Evolutionary conservation across 2,329 filamentous ascomycete genomes (phyloP).

Genomic region (Incumbomyces delicatus): DNA sequence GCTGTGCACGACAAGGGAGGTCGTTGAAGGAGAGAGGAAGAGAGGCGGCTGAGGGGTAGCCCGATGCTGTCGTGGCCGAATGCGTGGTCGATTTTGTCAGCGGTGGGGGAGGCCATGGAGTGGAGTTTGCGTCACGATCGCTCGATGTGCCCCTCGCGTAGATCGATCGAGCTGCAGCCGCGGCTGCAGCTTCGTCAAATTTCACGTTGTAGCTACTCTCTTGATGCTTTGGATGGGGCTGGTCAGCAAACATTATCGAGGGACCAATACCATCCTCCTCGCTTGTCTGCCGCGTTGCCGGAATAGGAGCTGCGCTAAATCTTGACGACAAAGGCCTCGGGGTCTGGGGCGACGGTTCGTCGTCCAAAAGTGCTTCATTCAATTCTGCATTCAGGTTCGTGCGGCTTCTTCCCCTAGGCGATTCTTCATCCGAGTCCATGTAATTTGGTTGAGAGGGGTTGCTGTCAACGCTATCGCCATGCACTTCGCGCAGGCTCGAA

Average conservation of each 20-base stretch:
- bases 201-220: constrained; percentile 5
- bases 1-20: constrained; percentile 71
- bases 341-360: not conserved
- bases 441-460: not conserved
- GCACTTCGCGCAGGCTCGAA: not conserved
- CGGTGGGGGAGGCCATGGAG: not conserved
- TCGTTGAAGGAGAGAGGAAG: constrained; percentile 76
- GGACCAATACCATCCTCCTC: constrained; percentile 55
- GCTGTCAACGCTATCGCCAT: not conserved
- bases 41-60: constrained; percentile 49
- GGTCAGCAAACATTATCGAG: constrained; percentile 64
- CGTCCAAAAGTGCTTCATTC: too few species aligned
- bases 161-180: constrained; percentile 26
- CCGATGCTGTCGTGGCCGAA: constrained; percentile 26
- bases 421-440: not conserved
- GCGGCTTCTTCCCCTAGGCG: not conserved
- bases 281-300: constrained; percentile 54
- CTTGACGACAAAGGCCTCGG: constrained; percentile 45
- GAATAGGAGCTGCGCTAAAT: constrained; percentile 65
- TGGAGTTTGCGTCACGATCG: not conserved
- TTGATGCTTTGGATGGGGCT: constrained; percentile 26
- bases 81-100: not conserved
- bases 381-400: not conserved
- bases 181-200: constrained; percentile 10
- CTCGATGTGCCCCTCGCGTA: constrained; percentile 25